Base-by-base conservation (phyloP, 441 rosid species). In the Populus tomentosa region DNA sequence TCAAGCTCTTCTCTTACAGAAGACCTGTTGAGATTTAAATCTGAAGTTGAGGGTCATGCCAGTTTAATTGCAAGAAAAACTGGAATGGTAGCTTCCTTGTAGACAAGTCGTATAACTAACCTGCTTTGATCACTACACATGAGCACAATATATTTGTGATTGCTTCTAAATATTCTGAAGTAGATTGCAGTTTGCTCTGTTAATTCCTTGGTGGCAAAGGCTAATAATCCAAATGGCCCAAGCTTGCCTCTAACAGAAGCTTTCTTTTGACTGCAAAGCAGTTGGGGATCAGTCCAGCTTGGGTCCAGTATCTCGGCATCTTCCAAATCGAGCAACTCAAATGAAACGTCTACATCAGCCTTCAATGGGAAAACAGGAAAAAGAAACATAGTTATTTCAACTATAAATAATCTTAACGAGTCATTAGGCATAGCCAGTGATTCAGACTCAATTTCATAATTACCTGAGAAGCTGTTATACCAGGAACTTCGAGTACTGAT, bases 221-320 rank as follows among this genome's bases (percentile, higher is more conserved):
- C 86, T 78, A 88, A 67, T 76, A 94, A 75, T 20, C 98, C 95
- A 70, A 94, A 94, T 35, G 98, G 98, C 53, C 95, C 93, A 23
- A 81, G 74, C 32, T 71, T 80, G 62, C 92, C 86, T 10, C 53
- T 71, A 18, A 70, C 77, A 6, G 84, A 78, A 73, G 90, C 83
- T 74, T 78, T 79, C 77, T 74, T 75, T 21, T 75, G 50, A 62
- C 76, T 71, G 50, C 90, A 88, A 33, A 88, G 79, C 21, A 77
- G 78, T 74, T 85, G 87, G 0, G 94, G 84, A 72, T 88, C 85
- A 18, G 70, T 46, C 82, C 67, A 59, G 28, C 64, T 50, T 10
- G 82, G 81, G 59, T 85, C 50, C 53, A 87, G 28, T 35, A 73
- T 36, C 78, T 88, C 90, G 4, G 86, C 85, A 72, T 84, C 84